These are phyloP conservation scores for Ceratobasidium sp. DNA, from an alignment of 1,284 basidiomycete genomes.

Conservation along the genomic window DNA sequence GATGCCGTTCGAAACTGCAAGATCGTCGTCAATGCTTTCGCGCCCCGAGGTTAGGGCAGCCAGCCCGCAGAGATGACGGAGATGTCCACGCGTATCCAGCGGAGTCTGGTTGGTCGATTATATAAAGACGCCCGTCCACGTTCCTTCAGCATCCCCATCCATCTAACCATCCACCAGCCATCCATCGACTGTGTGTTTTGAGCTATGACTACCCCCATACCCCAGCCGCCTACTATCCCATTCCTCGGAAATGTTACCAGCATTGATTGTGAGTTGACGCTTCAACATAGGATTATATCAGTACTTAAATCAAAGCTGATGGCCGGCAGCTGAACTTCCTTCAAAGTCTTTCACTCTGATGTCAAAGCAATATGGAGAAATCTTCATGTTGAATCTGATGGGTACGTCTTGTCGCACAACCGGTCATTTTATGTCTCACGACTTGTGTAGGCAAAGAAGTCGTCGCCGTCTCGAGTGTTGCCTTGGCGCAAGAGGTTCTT, in stretches of 20 bases:
- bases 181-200: neutral
- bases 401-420: neutral
- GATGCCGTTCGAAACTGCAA: neutral
- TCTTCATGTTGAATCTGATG: slow-evolving; percentile 47
- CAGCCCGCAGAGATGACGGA: neutral
- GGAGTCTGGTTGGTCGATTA: neutral
- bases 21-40: neutral
- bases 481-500: slow-evolving; percentile 63
- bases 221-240: slow-evolving; percentile 63
- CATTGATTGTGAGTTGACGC: slow-evolving; percentile 59
- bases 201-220: slow-evolving; percentile 55
- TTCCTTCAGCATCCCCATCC: neutral
- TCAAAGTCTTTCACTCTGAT: slow-evolving; percentile 45
- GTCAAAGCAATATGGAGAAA: slow-evolving; percentile 49
- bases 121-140: slow-evolving; percentile 3
- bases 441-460: slow-evolving; percentile 55
- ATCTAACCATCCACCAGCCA: neutral
- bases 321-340: slow-evolving; percentile 28
- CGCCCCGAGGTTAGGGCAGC: neutral
- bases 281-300: neutral
- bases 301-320: neutral
- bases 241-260: slow-evolving; percentile 63
- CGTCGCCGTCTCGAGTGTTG: slow-evolving; percentile 60
- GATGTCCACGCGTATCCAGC: neutral
- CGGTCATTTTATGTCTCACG: neutral